These are phyloP conservation scores for Magnolia sinica DNA, from an alignment of 164 flowering plant species.

Conservation along the genomic window DNA sequence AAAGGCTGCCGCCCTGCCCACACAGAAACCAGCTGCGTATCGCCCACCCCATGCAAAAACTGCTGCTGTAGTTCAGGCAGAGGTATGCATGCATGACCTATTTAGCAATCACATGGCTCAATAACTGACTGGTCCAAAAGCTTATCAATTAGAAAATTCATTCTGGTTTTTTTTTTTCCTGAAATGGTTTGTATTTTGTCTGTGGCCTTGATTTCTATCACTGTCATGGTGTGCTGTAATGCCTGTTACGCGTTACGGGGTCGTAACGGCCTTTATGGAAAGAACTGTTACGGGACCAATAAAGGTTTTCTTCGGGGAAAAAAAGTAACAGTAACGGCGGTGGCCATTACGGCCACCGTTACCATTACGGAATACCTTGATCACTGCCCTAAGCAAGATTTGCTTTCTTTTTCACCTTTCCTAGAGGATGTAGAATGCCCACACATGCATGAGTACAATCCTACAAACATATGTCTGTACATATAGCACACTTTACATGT, in stretches of 20 bases:
- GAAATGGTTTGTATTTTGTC: neutral
- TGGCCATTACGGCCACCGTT: too few relatives aligned
- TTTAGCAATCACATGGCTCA: neutral
- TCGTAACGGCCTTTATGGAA: too few relatives aligned
- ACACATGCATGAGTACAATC: too few relatives aligned
- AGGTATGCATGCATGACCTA: slow-evolving; percentile 43
- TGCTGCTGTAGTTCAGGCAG: slow-evolving; percentile 70
- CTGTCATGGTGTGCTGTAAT: too few relatives aligned
- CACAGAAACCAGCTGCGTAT: slow-evolving; percentile 87
- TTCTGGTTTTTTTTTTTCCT: neutral
- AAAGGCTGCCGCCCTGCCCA: slow-evolving; percentile 42
- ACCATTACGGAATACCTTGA: too few relatives aligned
- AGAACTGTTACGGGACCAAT: too few relatives aligned
- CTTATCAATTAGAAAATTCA: neutral
- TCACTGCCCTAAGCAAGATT: neutral
- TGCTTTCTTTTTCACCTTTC: neutral
- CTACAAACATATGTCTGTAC: too few relatives aligned
- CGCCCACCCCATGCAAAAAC: slow-evolving; percentile 92
- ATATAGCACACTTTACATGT: too few relatives aligned
- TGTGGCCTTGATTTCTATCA: neutral
- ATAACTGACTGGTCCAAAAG: neutral
- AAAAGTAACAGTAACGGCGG: too few relatives aligned
- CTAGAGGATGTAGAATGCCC: neutral
- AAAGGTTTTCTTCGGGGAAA: too few relatives aligned
- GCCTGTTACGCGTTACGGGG: too few relatives aligned